Base-by-base conservation (phyloP, 2,329 filamentous ascomycete species). In the Pyrenophora teres region DNA sequence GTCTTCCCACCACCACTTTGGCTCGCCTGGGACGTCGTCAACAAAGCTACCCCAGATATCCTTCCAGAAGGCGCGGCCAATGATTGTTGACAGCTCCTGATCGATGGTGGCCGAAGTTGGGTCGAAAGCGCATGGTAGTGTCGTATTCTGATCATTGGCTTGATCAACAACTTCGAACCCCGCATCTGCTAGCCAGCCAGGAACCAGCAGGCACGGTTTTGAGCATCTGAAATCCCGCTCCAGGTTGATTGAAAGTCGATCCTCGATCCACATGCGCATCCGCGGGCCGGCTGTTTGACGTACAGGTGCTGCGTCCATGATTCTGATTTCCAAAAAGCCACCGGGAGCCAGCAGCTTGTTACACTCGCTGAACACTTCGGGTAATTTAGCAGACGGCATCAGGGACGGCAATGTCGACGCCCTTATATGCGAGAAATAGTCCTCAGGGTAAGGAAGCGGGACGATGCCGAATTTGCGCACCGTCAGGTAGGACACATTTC, bases 281-380 rank as follows among this genome's bases (percentile, higher is more conserved):
- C 74, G 73, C 0, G 83, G 83, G 0, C 87, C 87, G 19, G 84
- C 74, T 0, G 81, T 84, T 1, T 76, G 72, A 3, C 80, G 73
- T 0, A 81, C 74, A 0, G 87, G 87, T 6, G 81, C 74, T 0
- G 87, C 84, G 50, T 89, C 84, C 56, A 89, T 82, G 15, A 89
- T 72, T 0, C 81, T 80, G 13, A 89, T 70, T 52, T 86, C 80
- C 10, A 89, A 68, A 16, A 77, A 74, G 1, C 86, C 85, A 0
- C 80, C 78, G 0, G 79, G 77, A 3, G 77, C 74, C 2, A 89
- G 77, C 27, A 81, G 79, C 19, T 80, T 80, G 63, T 83, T 76
- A 57, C 87, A 81, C 54, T 82, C 81, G 46, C 76, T 76, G 13
- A 89, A 77, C 1, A 87, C 70, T 2, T 72, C 68, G 0, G 83